A percentile compares a stretch with the other conserved stretches of the same genome.
Conservation (phyloP, 129 eudicot species). For the Pseudognaphalium luteoalbum region DNA sequence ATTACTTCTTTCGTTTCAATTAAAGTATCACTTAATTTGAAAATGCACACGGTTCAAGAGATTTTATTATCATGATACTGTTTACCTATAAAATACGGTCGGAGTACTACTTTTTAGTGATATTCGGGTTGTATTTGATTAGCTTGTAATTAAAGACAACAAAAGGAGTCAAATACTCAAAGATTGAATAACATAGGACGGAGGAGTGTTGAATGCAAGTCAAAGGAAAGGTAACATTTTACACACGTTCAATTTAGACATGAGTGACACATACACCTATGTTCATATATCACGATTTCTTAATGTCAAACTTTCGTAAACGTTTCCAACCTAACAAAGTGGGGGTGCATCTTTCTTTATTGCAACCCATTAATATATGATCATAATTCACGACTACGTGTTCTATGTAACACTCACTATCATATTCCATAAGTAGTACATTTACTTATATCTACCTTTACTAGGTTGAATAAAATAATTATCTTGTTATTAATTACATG, state of each 20-base stretch:
- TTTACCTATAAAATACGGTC: too few relatives aligned
- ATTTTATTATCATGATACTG: too few relatives aligned
- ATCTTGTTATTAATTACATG: too few relatives aligned
- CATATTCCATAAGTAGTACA: too few relatives aligned
- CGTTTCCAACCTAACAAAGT: slow-evolving; percentile 17
- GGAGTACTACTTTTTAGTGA: too few relatives aligned
- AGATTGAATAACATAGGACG: neutral
- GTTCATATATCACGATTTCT: slow-evolving; percentile 12
- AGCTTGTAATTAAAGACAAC: too few relatives aligned
- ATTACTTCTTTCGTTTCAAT: too few relatives aligned
- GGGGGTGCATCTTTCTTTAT: neutral
- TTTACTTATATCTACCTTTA: too few relatives aligned
- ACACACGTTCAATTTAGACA: neutral
- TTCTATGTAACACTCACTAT: neutral
- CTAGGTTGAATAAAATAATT: too few relatives aligned
- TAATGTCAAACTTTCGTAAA: neutral
- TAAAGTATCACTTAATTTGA: too few relatives aligned
- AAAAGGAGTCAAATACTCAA: neutral
- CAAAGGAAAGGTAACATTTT: slow-evolving; percentile 1
- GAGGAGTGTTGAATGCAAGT: slow-evolving; percentile 14
- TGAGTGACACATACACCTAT: neutral
- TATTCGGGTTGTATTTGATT: too few relatives aligned
- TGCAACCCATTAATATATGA: neutral
- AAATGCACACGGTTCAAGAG: too few relatives aligned
- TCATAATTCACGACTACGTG: neutral